phyloP scores from a whole-genome alignment of 2,329 filamentous ascomycete genomes.

The Aureobasidium lini region DNA sequence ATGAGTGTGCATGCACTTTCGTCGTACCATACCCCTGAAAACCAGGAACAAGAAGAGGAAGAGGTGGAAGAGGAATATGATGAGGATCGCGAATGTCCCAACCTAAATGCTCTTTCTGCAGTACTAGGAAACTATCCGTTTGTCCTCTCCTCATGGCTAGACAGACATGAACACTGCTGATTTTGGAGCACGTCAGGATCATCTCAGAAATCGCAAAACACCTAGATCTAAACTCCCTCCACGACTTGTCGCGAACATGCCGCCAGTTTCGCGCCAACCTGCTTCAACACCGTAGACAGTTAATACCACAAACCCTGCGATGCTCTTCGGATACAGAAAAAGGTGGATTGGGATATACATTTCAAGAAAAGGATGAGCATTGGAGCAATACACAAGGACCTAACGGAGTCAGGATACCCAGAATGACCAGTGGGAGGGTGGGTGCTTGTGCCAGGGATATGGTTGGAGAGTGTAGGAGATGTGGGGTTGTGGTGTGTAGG shows the following conservation, averaged over 20 bases:
- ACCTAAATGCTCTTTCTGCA: constrained; percentile 53
- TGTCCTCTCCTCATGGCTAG: constrained; percentile 25
- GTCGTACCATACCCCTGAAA: neutral
- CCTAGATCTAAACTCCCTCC: constrained; percentile 81
- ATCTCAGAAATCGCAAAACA: constrained; percentile 65
- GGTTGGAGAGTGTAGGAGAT: constrained; percentile 75
- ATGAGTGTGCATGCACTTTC: neutral
- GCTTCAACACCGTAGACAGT: constrained; percentile 66
- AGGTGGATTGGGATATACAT: constrained; percentile 41
- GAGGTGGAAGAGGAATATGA: constrained; percentile 17
- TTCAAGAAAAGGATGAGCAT: constrained; percentile 21
- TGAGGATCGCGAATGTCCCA: constrained; percentile 37
- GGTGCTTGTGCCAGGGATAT: constrained; percentile 79
- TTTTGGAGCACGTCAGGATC: constrained; percentile 48
- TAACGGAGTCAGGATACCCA: constrained; percentile 26
- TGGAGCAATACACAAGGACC: constrained; percentile 21
- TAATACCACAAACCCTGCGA: constrained; percentile 68
- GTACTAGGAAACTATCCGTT: constrained; percentile 64
- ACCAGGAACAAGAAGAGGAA: neutral
- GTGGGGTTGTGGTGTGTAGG: constrained; percentile 70
- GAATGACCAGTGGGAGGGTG: constrained; percentile 57
- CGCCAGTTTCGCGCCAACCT: constrained; percentile 71
- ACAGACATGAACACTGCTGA: neutral
- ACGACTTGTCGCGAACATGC: constrained; percentile 75
- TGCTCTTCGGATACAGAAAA: constrained; percentile 64